Conservation (phyloP, 169 alveolate genomes). For the Gregarina niphandrodes region DNA sequence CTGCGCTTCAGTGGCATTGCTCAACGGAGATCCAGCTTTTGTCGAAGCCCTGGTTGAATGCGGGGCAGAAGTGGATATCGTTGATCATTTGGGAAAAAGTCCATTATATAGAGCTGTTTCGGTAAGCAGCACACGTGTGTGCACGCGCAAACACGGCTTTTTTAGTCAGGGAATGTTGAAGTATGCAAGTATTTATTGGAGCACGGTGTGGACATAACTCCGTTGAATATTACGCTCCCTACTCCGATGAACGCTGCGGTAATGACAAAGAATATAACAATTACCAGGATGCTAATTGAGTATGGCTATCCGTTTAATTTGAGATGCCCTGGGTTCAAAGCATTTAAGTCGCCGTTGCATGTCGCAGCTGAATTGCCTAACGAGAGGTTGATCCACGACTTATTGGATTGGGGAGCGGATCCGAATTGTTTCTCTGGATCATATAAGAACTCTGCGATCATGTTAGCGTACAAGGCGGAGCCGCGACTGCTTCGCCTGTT, state of each 20-base stretch:
- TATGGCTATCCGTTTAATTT: slow-evolving; percentile 34
- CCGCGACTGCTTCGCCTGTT: too few relatives aligned
- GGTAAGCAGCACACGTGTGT: too few relatives aligned
- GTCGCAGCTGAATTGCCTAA: slow-evolving; percentile 45
- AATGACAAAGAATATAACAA: slow-evolving; percentile 12
- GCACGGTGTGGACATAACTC: slow-evolving; percentile 24
- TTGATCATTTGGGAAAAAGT: slow-evolving; percentile 51
- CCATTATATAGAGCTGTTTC: slow-evolving; percentile 41
- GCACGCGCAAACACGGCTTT: too few relatives aligned
- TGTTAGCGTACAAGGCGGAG: too few relatives aligned
- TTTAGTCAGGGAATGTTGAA: too few relatives aligned
- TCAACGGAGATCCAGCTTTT: too few relatives aligned
- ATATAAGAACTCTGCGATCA: too few relatives aligned
- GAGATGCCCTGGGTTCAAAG: slow-evolving; percentile 38
- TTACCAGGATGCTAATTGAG: slow-evolving; percentile 24
- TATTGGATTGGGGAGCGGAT: slow-evolving; percentile 47
- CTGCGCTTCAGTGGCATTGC: too few relatives aligned
- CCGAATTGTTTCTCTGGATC: slow-evolving; percentile 55
- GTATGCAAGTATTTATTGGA: slow-evolving; percentile 29
- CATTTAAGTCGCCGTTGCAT: slow-evolving; percentile 47
- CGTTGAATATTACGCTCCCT: slow-evolving; percentile 23
- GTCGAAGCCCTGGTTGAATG: too few relatives aligned
- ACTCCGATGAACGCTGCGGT: slow-evolving; percentile 15
- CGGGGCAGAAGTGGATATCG: slow-evolving; percentile 48
- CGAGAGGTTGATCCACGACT: slow-evolving; percentile 33